phyloP scores from a whole-genome alignment of 306 rosid species.

The Albizia julibrissin region DNA sequence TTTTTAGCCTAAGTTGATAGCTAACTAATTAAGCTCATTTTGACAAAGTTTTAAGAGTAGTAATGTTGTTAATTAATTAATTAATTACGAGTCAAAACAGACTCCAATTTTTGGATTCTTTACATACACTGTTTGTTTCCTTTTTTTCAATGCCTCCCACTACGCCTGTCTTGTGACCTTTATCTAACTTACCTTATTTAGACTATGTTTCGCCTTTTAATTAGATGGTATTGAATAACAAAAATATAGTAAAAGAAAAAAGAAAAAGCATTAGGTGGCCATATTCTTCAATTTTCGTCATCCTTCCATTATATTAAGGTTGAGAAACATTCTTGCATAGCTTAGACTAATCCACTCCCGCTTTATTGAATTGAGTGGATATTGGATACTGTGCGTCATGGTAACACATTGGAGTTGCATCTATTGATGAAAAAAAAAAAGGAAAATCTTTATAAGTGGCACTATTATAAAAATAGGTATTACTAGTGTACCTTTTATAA shows the following conservation, averaged over 20 bases:
- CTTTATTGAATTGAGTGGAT: neutral
- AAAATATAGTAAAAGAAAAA: neutral
- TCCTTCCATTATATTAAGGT: neutral
- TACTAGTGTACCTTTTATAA: too few species aligned
- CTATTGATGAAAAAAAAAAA: too few species aligned
- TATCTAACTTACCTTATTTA: neutral
- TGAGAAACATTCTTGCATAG: neutral
- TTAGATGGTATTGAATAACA: neutral
- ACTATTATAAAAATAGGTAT: too few species aligned
- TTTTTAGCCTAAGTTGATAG: neutral
- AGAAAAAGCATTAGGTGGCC: neutral
- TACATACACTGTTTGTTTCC: conserved; percentile 25
- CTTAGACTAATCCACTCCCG: neutral
- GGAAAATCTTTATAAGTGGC: too few species aligned
- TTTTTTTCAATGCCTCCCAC: conserved; percentile 21
- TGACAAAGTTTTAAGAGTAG: conserved; percentile 8
- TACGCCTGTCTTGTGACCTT: conserved; percentile 25
- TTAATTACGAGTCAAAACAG: conserved; percentile 18
- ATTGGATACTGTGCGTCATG: too few species aligned
- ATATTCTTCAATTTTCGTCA: neutral
- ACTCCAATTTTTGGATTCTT: conserved; percentile 32
- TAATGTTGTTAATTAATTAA: neutral
- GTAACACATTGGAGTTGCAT: too few species aligned
- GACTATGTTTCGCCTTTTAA: neutral
- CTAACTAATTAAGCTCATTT: conserved; percentile 22